A percentile compares a stretch with the other conserved stretches of the same genome.
phyloP scores from a whole-genome alignment of 345 rosid species.

The Gossypium australe region DNA sequence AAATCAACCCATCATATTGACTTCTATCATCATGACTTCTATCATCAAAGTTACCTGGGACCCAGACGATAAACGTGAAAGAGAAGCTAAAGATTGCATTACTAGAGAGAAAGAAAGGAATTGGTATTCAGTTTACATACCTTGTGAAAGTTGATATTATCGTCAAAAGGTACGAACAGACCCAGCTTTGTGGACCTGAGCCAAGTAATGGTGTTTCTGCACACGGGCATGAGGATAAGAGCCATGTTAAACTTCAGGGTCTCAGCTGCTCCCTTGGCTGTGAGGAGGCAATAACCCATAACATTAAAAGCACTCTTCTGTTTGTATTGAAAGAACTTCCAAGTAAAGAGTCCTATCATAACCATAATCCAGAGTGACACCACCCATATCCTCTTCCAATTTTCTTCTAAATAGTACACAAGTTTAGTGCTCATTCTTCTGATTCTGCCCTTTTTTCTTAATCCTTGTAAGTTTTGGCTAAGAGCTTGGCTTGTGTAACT shows the following conservation, averaged over 20 bases:
- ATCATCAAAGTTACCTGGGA: constrained; percentile 18
- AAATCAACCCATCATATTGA: constrained; percentile 25
- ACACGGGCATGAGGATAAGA: constrained; percentile 85
- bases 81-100: constrained; percentile 18
- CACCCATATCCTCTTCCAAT: constrained; percentile 93
- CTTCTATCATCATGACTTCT: constrained; percentile 23
- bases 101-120: background rate
- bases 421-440: constrained; percentile 45
- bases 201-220: constrained; percentile 93
- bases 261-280: constrained; percentile 98
- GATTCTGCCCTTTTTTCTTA: constrained; percentile 49
- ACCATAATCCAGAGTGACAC: constrained; percentile 62
- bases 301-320: constrained; percentile 57
- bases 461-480: constrained; percentile 95
- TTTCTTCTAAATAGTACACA: constrained; percentile 65
- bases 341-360: constrained; percentile 72
- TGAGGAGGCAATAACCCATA: constrained; percentile 91
- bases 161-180: constrained; percentile 78
- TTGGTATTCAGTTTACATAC: constrained; percentile 28
- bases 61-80: constrained; percentile 29
- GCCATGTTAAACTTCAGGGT: constrained; percentile 97
- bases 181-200: constrained; percentile 77
- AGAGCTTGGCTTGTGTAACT: constrained; percentile 97
- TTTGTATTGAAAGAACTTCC: constrained; percentile 87
- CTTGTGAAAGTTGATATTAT: constrained; percentile 98